Evolutionary conservation across 179 eudicot species (phyloP).

Genomic region (Heliamphora ciliata): DNA sequence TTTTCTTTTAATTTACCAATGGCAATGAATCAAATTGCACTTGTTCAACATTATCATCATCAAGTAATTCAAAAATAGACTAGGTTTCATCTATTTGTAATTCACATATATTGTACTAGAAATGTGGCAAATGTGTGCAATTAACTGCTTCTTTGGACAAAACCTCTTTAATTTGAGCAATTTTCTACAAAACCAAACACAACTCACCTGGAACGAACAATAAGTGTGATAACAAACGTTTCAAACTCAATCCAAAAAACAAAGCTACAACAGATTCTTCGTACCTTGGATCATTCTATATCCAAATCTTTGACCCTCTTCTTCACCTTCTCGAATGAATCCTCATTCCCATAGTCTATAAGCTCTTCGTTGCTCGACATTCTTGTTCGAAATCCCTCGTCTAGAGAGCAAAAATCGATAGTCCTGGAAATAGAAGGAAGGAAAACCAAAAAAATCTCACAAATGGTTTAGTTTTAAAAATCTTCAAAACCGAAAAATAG

Average conservation of each 20-base stretch:
- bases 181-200: constrained; percentile 45
- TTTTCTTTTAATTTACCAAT: too few species aligned
- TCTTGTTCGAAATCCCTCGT: neutral
- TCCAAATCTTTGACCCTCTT: constrained; percentile 29
- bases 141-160: constrained; percentile 78
- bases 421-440: neutral
- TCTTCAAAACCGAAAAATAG: too few species aligned
- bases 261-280: neutral
- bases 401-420: neutral
- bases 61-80: too few species aligned
- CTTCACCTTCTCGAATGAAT: constrained; percentile 43
- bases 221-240: neutral
- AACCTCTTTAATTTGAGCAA: constrained; percentile 71
- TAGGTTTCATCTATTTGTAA: too few species aligned
- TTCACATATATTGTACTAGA: too few species aligned
- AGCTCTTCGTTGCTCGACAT: constrained; percentile 52
- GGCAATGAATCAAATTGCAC: too few species aligned
- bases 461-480: too few species aligned
- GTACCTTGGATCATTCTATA: constrained; percentile 60
- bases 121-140: too few species aligned
- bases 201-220: constrained; percentile 14
- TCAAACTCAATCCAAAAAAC: neutral
- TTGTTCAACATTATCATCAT: too few species aligned
- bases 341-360: constrained; percentile 42
- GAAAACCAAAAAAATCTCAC: neutral